Evolutionary conservation across 1,284 basidiomycete genomes (phyloP), one percentile per base, ranked within the genome.

Genomic region (Mixia osmundae): DNA sequence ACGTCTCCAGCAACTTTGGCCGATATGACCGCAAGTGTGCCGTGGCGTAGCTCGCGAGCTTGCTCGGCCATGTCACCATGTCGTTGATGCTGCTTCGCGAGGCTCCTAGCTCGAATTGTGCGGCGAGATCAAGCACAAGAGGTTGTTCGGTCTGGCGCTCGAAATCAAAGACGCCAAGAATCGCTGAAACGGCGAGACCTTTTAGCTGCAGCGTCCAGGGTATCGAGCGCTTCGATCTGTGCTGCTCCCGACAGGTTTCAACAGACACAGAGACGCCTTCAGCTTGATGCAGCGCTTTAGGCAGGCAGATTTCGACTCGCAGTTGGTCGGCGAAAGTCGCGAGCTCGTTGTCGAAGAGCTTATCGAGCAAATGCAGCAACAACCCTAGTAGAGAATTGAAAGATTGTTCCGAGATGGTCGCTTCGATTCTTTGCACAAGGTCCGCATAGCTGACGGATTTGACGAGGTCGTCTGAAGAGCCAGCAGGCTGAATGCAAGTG

Each of bases 241-340:
- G n/a, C 27, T 50, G 28, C 54, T 52, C 39, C 39, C 42, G 25
- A 24, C 36, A 18, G 33, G 22, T 19, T 26, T 21, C 42, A 27
- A 19, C 24, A 45, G 50, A 49, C 16, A 62, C 54, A 35, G 63
- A 55, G 6, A 72, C 44, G 3, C 61, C 61, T 18, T 62, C 59
- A 33, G 66, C 66, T 42, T 71, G 66, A 11, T 71, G 54, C 20
- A 69, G 58, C 3, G 66, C 61, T 42, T 65, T 64, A 6, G 66
- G 54, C 45, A 71, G 65, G 21, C 58, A 47, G 5, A 71, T 51
- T 19, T 54, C 53, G 20, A 74, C 44, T 6, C 55, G 51, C 10
- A 64, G 51, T 5, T 52, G 50, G 36, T 59, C 50, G 3, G 62
- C 54, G 44, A 54, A 57, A n/a, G 47, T 47, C n/a, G 44, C 47